Conservation (phyloP, 2,329 filamentous ascomycete genomes). For the Alternaria longipes region DNA sequence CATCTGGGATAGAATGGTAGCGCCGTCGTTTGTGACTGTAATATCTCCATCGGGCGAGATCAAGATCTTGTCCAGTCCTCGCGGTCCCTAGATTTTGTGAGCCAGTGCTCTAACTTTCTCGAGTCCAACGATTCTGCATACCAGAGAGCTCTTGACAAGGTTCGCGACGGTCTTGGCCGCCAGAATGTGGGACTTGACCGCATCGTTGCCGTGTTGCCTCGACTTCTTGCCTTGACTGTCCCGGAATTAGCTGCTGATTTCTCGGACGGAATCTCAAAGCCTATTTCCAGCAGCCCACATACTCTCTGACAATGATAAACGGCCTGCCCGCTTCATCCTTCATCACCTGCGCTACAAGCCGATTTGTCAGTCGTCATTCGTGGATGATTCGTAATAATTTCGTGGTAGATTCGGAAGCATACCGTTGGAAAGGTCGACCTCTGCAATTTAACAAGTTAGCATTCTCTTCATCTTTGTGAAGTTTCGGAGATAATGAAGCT, state of each 20-base stretch:
- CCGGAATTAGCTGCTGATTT: conserved; percentile 34
- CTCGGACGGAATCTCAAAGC: conserved; percentile 19
- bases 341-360: conserved; percentile 72
- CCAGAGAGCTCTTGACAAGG: conserved; percentile 95
- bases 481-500: conserved; percentile 8
- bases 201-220: conserved; percentile 94
- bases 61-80: conserved; percentile 97
- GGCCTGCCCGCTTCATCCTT: conserved; percentile 98
- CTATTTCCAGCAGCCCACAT: conserved; percentile 53
- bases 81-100: conserved; percentile 70
- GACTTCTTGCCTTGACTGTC: conserved; percentile 94
- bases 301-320: conserved; percentile 99
- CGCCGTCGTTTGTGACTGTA: conserved; percentile 98
- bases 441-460: conserved; percentile 57
- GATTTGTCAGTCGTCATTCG: conserved; percentile 32
- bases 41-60: conserved; percentile 99
- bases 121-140: conserved; percentile 45
- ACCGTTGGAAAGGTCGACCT: conserved; percentile 87
- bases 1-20: conserved; percentile 96
- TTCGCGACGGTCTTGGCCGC: conserved; percentile 95
- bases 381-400: conserved; percentile 4
- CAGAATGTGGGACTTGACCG: conserved; percentile 97
- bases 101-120: not conserved
- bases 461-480: not conserved
- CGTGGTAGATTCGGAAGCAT: conserved; percentile 45